Evolutionary conservation across 179 eudicot genomes (phyloP).

Genomic region (Beta lomatogona): DNA sequence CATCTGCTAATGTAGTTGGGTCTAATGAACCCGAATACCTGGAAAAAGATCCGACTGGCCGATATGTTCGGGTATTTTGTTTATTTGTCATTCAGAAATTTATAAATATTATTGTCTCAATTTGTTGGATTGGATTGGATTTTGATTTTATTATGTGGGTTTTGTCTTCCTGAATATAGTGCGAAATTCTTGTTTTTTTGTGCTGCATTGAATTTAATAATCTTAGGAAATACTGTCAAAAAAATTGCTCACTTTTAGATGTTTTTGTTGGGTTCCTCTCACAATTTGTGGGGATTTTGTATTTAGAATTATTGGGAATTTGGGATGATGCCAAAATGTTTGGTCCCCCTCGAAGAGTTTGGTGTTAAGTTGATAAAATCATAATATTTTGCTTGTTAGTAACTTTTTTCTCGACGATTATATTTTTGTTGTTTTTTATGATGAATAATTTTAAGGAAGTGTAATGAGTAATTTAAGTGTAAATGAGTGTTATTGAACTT

Average conservation of each 20-base stretch:
- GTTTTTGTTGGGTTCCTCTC: not conserved
- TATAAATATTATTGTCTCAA: not conserved
- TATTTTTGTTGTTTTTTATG: not conserved
- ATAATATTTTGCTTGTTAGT: no score
- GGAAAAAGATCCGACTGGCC: conserved; percentile 69
- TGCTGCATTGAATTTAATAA: not conserved
- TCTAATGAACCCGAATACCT: conserved; percentile 44
- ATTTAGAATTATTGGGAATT: not conserved
- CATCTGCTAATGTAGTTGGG: conserved; percentile 17
- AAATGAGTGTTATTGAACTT: not conserved
- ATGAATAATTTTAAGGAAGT: no score
- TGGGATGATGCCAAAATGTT: no score
- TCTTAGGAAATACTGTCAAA: not conserved
- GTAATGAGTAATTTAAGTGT: not conserved
- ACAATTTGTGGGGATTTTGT: not conserved
- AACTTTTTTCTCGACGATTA: no score
- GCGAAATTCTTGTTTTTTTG: not conserved
- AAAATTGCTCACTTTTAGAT: not conserved
- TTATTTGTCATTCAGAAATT: not conserved
- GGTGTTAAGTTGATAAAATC: no score
- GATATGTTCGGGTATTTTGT: conserved; percentile 77
- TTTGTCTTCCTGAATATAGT: no score
- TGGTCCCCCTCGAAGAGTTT: no score
- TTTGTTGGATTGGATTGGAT: not conserved
- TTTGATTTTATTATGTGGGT: no score